Base-by-base conservation (phyloP, 2,329 filamentous ascomycete genomes). In the Diaporthe batatas region DNA sequence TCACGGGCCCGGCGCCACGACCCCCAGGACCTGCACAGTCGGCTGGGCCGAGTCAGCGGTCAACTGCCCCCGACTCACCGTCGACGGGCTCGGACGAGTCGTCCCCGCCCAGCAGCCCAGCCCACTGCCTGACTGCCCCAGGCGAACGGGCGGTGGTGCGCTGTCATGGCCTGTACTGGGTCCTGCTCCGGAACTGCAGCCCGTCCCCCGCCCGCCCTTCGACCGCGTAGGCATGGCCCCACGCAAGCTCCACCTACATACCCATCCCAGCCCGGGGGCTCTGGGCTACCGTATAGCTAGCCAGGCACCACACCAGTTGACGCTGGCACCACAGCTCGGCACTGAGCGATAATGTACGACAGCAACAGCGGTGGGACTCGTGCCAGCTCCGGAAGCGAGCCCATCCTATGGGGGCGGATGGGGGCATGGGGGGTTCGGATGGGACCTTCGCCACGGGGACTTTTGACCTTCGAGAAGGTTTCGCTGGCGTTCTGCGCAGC, bases 401-500 rank as follows among this genome's bases (percentile, higher is more conserved):
- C 44, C 36, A 32, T 55, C 62, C 21, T 25, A 51, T 65, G 59
- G 59, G 25, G 29, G 36, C 36, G 36, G 11, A 39, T 39, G 36
- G 36, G 36, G 39, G 39, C 39, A 18, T 42, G 39, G 58, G 58
- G 58, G 29, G 5, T 1, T 12, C 18, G 23, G 39, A 34, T 36
- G 64, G 36, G 54, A 36, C 39, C 39, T 29, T 59, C 49, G 53
- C 67, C 53, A 39, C 53, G 44, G 49, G 18, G 54, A 39, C 39
- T 64, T 64, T 62, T 23, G 68, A 47, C 68, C 70, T 73, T 73
- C 72, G 58, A 71, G 72, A 73, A 73, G 68, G 53, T 53, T 32
- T 62, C 29, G 68, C 68, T 54, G 68, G 49, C 47, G 42, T 70
- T 70, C 68, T 53, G 55, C 68, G 68, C 72, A 71, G 53, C 72